Evolutionary conservation across 116 monocot genomes (phyloP).

Genomic region (Phalaenopsis hybrid): DNA sequence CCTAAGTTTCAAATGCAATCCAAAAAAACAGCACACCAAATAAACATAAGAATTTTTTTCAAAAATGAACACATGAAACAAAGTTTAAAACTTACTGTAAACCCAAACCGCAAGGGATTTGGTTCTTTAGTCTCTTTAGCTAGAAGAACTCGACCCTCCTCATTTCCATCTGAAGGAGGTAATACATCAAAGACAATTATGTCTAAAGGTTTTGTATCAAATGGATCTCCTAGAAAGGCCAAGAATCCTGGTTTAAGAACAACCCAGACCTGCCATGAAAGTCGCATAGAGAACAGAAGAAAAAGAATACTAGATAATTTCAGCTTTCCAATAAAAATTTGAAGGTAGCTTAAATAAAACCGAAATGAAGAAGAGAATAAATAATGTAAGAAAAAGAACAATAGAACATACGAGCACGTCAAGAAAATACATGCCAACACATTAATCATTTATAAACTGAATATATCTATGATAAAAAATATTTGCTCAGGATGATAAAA

Average conservation of each 20-base stretch:
- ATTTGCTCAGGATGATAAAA: neutral
- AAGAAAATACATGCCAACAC: neutral
- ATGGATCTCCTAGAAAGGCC: slow-evolving; percentile 93
- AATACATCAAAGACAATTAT: slow-evolving; percentile 93
- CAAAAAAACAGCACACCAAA: neutral
- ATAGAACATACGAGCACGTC: neutral
- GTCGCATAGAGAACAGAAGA: neutral
- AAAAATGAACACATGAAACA: neutral
- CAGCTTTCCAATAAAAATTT: neutral
- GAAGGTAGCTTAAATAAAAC: neutral
- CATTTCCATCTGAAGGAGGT: slow-evolving; percentile 73
- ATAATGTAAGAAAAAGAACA: neutral
- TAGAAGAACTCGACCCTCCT: slow-evolving; percentile 45
- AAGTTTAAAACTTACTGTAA: slow-evolving; percentile 46
- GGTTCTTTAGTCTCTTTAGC: slow-evolving; percentile 84
- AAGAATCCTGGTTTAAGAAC: slow-evolving; percentile 96
- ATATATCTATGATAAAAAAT: neutral
- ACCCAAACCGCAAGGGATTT: slow-evolving; percentile 79
- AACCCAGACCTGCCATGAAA: slow-evolving; percentile 74
- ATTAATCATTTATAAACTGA: neutral
- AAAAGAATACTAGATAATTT: neutral
- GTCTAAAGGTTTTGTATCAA: slow-evolving; percentile 76
- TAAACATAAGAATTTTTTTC: neutral
- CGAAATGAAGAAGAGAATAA: neutral
- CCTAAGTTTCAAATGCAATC: neutral